These are phyloP conservation scores for Saccharomycopsis sp. DNA, from an alignment of 805 yeast genomes.

Conservation along the genomic window DNA sequence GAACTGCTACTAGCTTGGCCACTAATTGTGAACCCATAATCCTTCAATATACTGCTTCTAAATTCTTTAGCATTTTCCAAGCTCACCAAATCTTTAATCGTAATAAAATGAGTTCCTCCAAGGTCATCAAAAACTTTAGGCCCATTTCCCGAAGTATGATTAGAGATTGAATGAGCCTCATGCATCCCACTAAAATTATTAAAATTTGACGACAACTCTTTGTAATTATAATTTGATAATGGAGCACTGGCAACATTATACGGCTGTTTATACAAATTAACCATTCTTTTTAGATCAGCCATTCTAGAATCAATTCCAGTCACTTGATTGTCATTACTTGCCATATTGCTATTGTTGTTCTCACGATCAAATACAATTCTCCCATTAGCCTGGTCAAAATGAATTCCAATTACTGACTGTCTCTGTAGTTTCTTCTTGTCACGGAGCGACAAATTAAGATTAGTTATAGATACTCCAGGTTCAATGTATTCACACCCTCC, in stretches of 20 bases:
- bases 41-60: conserved; percentile 9
- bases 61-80: conserved; percentile 11
- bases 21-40: conserved; percentile 16
- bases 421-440: conserved; percentile 13
- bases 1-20: conserved; percentile 3
- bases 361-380: conserved; percentile 11
- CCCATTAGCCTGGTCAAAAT: conserved; percentile 12
- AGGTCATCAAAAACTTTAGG: not conserved
- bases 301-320: conserved; percentile 13
- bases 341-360: not conserved
- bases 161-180: conserved; percentile 15
- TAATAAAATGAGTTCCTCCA: conserved; percentile 15
- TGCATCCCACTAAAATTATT: conserved; percentile 20
- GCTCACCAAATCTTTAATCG: conserved; percentile 19
- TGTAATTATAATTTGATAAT: conserved; percentile 13
- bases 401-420: conserved; percentile 19
- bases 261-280: conserved; percentile 13
- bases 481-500: conserved; percentile 19
- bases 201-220: conserved; percentile 15
- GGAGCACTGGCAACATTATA: conserved; percentile 17
- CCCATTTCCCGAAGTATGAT: conserved; percentile 1
- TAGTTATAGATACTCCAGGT: conserved; percentile 20
- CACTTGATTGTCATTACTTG: too few relatives aligned
- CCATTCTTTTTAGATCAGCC: conserved; percentile 14
- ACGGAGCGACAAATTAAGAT: conserved; percentile 11